Conservation (phyloP, 192 early-diverging fungal genomes). For the Gonapodya prolifera region DNA sequence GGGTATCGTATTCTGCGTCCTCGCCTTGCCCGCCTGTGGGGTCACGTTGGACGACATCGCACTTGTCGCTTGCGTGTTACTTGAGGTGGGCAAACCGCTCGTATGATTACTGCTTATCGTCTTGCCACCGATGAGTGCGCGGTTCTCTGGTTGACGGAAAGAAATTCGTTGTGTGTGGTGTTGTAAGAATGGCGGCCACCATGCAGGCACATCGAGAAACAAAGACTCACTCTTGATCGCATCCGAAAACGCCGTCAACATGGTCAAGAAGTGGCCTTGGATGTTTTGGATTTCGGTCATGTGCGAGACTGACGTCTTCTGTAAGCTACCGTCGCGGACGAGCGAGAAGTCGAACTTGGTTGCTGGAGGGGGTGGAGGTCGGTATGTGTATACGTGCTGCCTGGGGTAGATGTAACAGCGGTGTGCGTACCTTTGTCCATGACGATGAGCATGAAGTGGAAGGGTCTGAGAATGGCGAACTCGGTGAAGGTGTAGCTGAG, state of each 20-base stretch:
- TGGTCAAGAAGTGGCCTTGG: background rate
- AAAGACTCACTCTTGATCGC: background rate
- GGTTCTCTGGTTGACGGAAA: background rate
- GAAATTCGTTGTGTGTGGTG: background rate
- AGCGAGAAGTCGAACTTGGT: background rate
- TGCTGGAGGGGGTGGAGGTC: too few species aligned
- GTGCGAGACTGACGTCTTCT: background rate
- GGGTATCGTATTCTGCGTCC: too few species aligned
- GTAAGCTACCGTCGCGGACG: background rate
- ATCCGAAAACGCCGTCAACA: background rate
- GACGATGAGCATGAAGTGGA: background rate
- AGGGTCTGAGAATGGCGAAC: background rate
- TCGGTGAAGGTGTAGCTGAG: background rate
- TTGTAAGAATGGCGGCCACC: background rate
- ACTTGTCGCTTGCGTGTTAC: background rate
- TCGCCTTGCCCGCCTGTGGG: too few species aligned
- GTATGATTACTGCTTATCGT: background rate
- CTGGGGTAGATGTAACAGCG: background rate
- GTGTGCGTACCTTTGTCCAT: background rate
- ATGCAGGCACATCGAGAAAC: background rate
- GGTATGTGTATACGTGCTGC: too few species aligned
- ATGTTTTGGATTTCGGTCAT: background rate
- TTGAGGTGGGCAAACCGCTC: background rate
- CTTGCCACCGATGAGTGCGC: background rate
- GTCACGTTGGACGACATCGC: too few species aligned